Base-by-base conservation (phyloP, 2,329 filamentous ascomycete genomes). In the Fusarium avenaceum region DNA sequence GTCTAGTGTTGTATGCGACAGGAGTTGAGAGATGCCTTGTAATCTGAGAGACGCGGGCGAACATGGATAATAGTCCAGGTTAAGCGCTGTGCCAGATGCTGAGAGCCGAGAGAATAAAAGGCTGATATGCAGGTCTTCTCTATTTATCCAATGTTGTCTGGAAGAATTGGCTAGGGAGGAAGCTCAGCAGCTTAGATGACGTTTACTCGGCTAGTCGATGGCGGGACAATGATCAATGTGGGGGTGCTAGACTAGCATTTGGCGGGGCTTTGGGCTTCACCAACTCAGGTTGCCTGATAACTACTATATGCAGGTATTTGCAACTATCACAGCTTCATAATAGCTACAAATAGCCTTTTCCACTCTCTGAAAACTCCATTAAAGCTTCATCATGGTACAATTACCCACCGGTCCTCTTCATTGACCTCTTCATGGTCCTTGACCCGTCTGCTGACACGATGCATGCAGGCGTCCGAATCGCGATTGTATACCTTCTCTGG, bases 401-500 rank as follows among this genome's bases (percentile, higher is more conserved):
- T 30, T 9, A 38, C 43, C 4, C 17, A 32, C 15, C 7, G 30
- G n/a, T 10, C 22, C 10, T 30, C 38, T 51, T 33, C 42, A 30
- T 30, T 30, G 28, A 11, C 10, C 28, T 30, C 28, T 19, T 17
- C 35, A 39, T 47, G 17, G 33, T 35, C 30, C 28, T 20, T 30
- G 14, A 35, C 15, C 42, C 24, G 49, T 47, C 55, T 32, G 50
- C 69, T 70, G 49, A 74, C 70, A 49, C 47, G 26, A 44, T 52
- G 35, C 48, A 40, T 44, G 35, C 30, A 80, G 80, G 78, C 78
- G 74, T 96, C 94, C 76, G 94, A 97, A 84, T 90, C 93, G 65
- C 87, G 94, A 73, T 87, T 98, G 67, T 98, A 97, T 83, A 93
- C 92, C 62, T 97, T 98, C 87, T 96, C 94, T 32, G 87, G 89